Evolutionary conservation across 768 basidiomycete species (phyloP), one percentile per base, ranked within the genome.

Genomic region (Lanmaoa pseudosensibilis): DNA sequence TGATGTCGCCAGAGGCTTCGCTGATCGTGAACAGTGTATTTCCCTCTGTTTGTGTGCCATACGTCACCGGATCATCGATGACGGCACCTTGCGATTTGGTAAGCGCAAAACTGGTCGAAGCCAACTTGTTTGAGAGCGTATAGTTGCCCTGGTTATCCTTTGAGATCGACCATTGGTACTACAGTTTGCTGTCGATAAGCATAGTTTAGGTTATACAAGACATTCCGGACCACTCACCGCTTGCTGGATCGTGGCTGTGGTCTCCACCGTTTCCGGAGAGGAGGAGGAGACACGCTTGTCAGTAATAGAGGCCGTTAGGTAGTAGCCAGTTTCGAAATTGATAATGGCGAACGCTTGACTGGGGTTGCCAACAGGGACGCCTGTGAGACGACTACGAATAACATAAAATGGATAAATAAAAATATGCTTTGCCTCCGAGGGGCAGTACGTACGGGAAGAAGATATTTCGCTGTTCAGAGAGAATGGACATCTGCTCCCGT

Each of bases 91-190:
- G 25, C 2, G 43, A 13, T 9, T 49, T 46, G 18, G 49, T 56
- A 16, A 56, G 50, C 12, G 48, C 51, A 36, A 61, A 53, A 13
- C 19, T 25, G 12, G 33, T 33, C 6, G 54, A 12, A 7, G 8
- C 21, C 7, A 8, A 30, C 39, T 50, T 56, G 44, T 61, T 57
- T 9, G 60, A 47, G 23, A 56, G 50, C 0, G 54, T 50, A 37
- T 52, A 56, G 38, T 56, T n/a, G 12, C 46, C 54, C n/a, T 46
- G 49, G 5, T 2, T 3, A 8, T 50, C 54, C 33, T 52, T 61
- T 15, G 44, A 33, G 30, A 61, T 4, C 30, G n/a, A n/a, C 59
- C 60, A 61, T 46, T 52, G 54, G 34, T 40, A 60, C 60, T 60
- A 40, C 19, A 18, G 34, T 23, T 43, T 6, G 12, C 15, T 44